Conservation (phyloP, 441 rosid genomes). For the Adansonia rubrostipa region DNA sequence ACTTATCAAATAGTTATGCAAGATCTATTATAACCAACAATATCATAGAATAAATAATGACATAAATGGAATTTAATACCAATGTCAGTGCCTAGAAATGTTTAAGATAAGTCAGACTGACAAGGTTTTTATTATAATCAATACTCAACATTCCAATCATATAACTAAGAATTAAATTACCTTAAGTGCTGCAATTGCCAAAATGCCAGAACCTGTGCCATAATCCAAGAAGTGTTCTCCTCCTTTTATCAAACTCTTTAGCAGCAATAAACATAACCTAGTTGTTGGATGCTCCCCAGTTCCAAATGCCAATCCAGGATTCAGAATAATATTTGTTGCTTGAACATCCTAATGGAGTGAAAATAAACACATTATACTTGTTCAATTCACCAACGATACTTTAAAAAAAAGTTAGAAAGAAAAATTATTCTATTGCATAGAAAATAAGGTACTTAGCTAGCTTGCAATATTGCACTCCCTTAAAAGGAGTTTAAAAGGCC, state of each 20-base stretch:
- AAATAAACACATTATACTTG: constrained; percentile 18
- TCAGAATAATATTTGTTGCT: constrained; percentile 75
- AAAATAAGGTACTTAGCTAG: not conserved
- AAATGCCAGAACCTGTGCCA: constrained; percentile 93
- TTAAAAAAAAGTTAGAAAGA: not conserved
- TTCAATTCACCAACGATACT: not conserved
- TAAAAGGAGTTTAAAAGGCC: not conserved
- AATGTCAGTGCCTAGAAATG: not conserved
- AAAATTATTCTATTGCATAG: not conserved
- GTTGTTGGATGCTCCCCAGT: constrained; percentile 92
- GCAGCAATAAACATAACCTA: constrained; percentile 66
- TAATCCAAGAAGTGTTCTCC: constrained; percentile 82
- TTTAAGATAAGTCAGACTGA: not conserved
- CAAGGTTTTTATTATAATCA: not conserved
- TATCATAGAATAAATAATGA: not conserved
- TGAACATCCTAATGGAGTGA: constrained; percentile 47
- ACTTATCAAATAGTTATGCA: too few species aligned
- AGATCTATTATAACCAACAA: too few species aligned
- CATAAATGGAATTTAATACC: not conserved
- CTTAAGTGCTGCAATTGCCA: constrained; percentile 90
- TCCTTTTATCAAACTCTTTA: constrained; percentile 62
- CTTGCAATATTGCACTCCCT: not conserved
- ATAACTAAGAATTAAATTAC: constrained; percentile 36
- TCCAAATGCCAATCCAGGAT: constrained; percentile 91
- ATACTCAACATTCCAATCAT: not conserved